Evolutionary conservation across 371 early-diverging fungal species (phyloP).

Genomic region (Batrachochytrium dendrobatidis): DNA sequence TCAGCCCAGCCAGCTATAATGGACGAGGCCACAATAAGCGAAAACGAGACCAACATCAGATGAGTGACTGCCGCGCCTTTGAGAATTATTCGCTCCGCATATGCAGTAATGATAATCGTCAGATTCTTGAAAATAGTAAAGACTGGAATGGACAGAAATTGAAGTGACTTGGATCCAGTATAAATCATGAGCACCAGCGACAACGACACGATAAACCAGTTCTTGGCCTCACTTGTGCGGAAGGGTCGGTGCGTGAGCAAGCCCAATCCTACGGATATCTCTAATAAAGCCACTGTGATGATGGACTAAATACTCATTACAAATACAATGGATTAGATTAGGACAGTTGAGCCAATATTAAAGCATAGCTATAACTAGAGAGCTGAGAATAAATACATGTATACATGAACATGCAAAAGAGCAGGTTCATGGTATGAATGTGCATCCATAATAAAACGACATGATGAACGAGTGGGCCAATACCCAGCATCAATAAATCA

Average conservation of each 20-base stretch:
- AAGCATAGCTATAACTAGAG: background rate
- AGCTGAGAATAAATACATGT: background rate
- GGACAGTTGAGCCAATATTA: background rate
- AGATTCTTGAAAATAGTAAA: conserved; percentile 99
- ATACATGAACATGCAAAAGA: background rate
- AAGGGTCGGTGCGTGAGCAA: conserved; percentile 26
- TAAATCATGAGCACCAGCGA: conserved; percentile 94
- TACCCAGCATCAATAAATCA: background rate
- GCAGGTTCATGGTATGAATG: background rate
- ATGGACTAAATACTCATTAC: conserved; percentile 19
- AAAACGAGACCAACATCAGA: conserved; percentile 77
- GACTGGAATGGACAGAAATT: conserved; percentile 87
- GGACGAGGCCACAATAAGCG: conserved; percentile 91
- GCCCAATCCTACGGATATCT: conserved; percentile 24
- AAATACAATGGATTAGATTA: background rate
- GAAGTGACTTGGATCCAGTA: conserved; percentile 90
- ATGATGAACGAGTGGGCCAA: conserved; percentile 2
- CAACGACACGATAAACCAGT: conserved; percentile 84
- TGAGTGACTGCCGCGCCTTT: conserved; percentile 63
- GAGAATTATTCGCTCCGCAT: conserved; percentile 84
- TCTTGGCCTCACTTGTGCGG: conserved; percentile 38
- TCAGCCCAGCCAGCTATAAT: conserved; percentile 74
- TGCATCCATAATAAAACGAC: background rate
- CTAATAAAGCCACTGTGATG: conserved; percentile 30
- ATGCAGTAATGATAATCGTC: conserved; percentile 94